Conservation (phyloP, 2,329 filamentous ascomycete species). For the Coniochaeta sp. region DNA sequence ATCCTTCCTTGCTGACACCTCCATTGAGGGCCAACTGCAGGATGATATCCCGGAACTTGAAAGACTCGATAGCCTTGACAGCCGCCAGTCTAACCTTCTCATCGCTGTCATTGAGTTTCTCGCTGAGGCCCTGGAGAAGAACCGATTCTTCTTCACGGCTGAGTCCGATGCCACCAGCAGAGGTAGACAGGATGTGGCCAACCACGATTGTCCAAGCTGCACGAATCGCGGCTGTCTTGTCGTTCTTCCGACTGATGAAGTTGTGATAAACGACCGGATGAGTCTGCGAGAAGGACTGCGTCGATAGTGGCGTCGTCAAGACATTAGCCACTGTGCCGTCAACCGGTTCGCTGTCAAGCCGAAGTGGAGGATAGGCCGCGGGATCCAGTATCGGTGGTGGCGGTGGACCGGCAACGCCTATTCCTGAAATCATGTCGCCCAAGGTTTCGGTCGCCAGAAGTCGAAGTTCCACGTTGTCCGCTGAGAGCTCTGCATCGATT, state of each 20-base stretch:
- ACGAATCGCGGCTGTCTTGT: constrained; percentile 77
- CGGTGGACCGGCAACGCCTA: constrained; percentile 84
- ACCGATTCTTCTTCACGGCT: constrained; percentile 73
- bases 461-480: constrained; percentile 81
- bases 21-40: constrained; percentile 73
- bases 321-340: constrained; percentile 49
- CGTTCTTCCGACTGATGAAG: constrained; percentile 78
- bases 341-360: constrained; percentile 49
- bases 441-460: constrained; percentile 88
- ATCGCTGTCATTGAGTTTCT: constrained; percentile 80
- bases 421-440: constrained; percentile 89
- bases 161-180: constrained; percentile 81
- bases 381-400: constrained; percentile 68
- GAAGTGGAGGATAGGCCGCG: constrained; percentile 73
- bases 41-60: constrained; percentile 74
- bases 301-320: constrained; percentile 75
- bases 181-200: constrained; percentile 83
- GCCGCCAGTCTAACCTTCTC: constrained; percentile 86
- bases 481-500: constrained; percentile 83
- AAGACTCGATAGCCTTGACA: constrained; percentile 75
- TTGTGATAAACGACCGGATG: constrained; percentile 73
- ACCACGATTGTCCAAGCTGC: constrained; percentile 79
- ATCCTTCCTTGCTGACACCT: constrained; percentile 66
- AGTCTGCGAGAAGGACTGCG: constrained; percentile 81
- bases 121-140: constrained; percentile 66